Base-by-base conservation (phyloP, 2,329 filamentous ascomycete genomes). In the Talaromyces pinophilus region DNA sequence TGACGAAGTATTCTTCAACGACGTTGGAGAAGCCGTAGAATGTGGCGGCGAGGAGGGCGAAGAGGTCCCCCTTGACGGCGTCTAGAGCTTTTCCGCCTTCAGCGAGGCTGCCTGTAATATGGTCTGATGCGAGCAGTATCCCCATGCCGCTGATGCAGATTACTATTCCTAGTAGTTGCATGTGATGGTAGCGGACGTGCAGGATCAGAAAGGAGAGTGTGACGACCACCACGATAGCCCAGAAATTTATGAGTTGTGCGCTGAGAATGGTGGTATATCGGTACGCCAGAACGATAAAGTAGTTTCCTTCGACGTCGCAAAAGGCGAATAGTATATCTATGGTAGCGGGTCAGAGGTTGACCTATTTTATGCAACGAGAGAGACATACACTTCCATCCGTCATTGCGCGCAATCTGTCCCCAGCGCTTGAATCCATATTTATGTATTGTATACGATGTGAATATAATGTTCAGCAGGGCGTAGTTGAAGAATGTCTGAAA, bases 401-500 rank as follows among this genome's bases (percentile, higher is more conserved):
- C 90, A 68, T 84, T 85, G 62, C 81, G 76, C 15, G 93, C 74
- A 64, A 96, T 77, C 59, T 82, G 81, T 57, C 81, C 75, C 85
- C 91, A 96, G 72, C 86, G 87, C 73, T 87, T 88, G 71, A 88
- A 84, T 4, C 95, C 94, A 75, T 96, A 92, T 71, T 86, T 85
- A 82, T 92, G 91, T 40, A 97, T 80, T 15, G 92, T 93, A 74
- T 91, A 88, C 46, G 87, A 84, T 28, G 92, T 90, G 83, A 96
- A 99, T 75, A 97, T 87, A 67, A 92, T 65, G 68, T 90, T 90
- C 70, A 99, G 86, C 60, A 97, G 81, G 52, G 93, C 85, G 80
- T 99, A 99, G 81, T 95, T 97, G 85, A 97, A 96, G 73, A 98
- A 87, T 35, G 92, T 92, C 82, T 99, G 95, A 82, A 98, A 97